These are phyloP conservation scores for Trichocomaceae sp. DNA, from an alignment of 2,329 filamentous ascomycete species.

Conservation along the genomic window DNA sequence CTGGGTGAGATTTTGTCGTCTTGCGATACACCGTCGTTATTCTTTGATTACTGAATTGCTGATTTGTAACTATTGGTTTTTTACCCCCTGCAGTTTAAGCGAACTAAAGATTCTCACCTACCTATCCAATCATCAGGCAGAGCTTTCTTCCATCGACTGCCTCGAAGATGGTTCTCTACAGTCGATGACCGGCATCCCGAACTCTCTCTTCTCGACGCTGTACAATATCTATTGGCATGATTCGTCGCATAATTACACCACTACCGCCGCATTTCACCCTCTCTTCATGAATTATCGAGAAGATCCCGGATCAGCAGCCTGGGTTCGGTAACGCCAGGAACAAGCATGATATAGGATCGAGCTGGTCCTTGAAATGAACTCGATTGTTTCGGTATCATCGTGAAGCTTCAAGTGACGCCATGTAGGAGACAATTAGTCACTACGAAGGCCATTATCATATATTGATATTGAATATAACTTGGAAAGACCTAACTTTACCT, in stretches of 20 bases:
- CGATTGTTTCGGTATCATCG: neutral
- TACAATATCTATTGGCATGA: neutral
- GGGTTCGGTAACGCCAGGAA: neutral
- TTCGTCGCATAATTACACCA: neutral
- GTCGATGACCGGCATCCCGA: neutral
- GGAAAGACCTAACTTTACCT: neutral
- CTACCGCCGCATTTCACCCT: too few relatives aligned
- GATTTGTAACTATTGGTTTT: neutral
- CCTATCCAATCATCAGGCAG: neutral
- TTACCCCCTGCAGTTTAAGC: neutral
- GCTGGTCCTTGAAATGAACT: neutral
- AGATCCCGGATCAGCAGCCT: neutral
- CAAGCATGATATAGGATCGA: neutral
- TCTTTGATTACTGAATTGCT: neutral
- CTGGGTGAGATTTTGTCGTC: slow-evolving; percentile 47
- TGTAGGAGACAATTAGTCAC: neutral
- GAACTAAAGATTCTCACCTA: neutral
- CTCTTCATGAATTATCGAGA: neutral
- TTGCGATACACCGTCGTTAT: neutral
- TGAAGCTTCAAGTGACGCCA: neutral
- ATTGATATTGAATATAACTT: neutral
- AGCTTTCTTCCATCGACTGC: neutral
- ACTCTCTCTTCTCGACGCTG: slow-evolving; percentile 11
- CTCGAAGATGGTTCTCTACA: neutral
- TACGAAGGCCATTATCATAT: neutral